Conservation (phyloP, 345 rosid species). For the Populus deltoides region DNA sequence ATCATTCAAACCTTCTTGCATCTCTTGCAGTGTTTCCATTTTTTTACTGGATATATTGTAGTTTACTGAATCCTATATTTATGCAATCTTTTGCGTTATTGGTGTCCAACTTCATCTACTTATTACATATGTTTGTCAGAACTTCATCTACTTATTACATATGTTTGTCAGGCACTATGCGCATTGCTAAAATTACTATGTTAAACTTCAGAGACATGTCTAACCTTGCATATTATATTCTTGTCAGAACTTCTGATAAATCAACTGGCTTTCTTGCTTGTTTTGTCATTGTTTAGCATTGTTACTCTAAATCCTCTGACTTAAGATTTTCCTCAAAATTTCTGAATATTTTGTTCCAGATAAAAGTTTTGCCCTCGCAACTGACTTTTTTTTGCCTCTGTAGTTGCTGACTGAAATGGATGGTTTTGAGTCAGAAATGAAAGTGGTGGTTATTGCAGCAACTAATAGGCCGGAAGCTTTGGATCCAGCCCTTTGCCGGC, state of each 20-base stretch:
- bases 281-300: not conserved
- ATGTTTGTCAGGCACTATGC: not conserved
- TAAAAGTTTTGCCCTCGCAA: not conserved
- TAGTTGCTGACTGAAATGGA: slow-evolving; percentile 99
- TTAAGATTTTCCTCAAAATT: not conserved
- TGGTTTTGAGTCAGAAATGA: slow-evolving; percentile 82
- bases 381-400: slow-evolving; percentile 20
- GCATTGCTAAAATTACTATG: not conserved
- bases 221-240: not conserved
- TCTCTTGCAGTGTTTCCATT: not conserved
- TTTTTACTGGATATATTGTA: not conserved
- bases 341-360: not conserved
- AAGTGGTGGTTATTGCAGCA: slow-evolving; percentile 86
- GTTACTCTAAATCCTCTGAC: not conserved
- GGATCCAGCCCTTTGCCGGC: slow-evolving; percentile 91
- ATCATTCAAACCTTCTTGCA: not conserved
- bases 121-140: not conserved
- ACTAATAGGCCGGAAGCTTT: slow-evolving; percentile 94
- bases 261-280: not conserved
- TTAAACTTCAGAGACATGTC: not conserved
- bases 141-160: not conserved
- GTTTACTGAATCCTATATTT: not conserved
- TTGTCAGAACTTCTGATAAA: not conserved
- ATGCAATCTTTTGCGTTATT: not conserved
- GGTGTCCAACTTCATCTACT: not conserved